Conservation (phyloP, 306 rosid genomes). For the Prosopis cineraria region DNA sequence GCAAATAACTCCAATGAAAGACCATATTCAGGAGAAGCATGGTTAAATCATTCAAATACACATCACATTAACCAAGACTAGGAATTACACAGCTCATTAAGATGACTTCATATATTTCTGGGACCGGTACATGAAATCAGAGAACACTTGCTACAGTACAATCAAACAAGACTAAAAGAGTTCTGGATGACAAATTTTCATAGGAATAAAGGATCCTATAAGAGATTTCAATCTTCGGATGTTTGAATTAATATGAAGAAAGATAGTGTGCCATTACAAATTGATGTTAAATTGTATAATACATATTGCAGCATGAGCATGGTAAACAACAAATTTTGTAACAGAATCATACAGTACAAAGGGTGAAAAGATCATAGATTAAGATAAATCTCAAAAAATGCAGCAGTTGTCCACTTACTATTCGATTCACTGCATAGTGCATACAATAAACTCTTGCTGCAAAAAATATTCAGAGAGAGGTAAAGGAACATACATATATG, state of each 20-base stretch:
- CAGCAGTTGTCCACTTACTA: constrained; percentile 20
- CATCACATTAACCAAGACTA: constrained; percentile 1
- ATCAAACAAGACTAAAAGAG: neutral
- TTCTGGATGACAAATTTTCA: constrained; percentile 10
- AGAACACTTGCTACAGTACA: constrained; percentile 9
- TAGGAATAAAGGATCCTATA: neutral
- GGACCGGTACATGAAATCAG: neutral
- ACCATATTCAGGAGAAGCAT: neutral
- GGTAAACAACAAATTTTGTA: neutral
- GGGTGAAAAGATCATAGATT: neutral
- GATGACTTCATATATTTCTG: neutral
- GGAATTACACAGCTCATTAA: neutral
- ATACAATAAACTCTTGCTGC: neutral
- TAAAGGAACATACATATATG: constrained; percentile 69
- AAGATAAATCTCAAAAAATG: constrained; percentile 22
- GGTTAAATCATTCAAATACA: constrained; percentile 20
- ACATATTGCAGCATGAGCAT: neutral
- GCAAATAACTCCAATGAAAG: neutral
- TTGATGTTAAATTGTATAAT: neutral
- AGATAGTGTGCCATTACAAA: constrained; percentile 4
- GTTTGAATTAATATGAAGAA: neutral
- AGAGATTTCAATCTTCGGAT: neutral
- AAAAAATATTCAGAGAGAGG: constrained; percentile 1
- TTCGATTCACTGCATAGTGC: constrained; percentile 25
- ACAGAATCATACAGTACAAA: neutral